Base-by-base conservation (phyloP, 2,329 filamentous ascomycete genomes). In the Rutstroemia sp. region DNA sequence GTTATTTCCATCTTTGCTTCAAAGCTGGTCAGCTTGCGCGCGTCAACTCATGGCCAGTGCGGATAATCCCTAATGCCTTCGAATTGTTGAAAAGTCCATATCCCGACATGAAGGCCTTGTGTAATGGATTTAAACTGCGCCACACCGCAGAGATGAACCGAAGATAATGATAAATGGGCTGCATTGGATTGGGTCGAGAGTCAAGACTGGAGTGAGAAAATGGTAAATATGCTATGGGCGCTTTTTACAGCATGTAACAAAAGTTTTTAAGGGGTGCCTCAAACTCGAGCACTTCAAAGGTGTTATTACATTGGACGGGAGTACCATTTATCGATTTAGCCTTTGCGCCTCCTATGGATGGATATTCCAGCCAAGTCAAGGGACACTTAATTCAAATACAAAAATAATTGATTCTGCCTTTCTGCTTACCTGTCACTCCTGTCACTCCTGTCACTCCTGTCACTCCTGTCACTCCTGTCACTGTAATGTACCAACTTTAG, bases 1-100 rank as follows among this genome's bases (percentile, higher is more conserved):
- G 94, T 37, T 96, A 96, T 76, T 99, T 99, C 74, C 87, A 84
- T 75, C 81, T 99, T 42, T 95, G 91, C 76, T 99, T 96, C 83
- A 97, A 97, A 76, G 89, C 91, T 23, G 92, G 89, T 59, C 81
- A 86, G 64, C 78, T 80, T 49, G 87, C 89, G 2, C 79, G 78
- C 46, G 82, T 92, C 53, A 84, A 88, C 61, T 84, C 83, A 48
- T 92, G 92, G 86, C 83, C 84, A 5, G 89, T 99, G 61, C 92
- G 94, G 65, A 86, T 96, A 39, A 88, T 97, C 17, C 94, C 94
- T 2, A 88, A 95, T 66, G 94, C 89, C 5, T 99, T 92, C 69
- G 91, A 97, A 75, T 79, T 99, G 66, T 84, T 91, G 73, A 88
- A 88, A 63, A 88, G 88, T 63, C 82, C 87, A 52, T 99, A 99